Evolutionary conservation across 2,329 filamentous ascomycete species (phyloP), one percentile per base, ranked within the genome.

Genomic region (Aspergillus arachidicola): DNA sequence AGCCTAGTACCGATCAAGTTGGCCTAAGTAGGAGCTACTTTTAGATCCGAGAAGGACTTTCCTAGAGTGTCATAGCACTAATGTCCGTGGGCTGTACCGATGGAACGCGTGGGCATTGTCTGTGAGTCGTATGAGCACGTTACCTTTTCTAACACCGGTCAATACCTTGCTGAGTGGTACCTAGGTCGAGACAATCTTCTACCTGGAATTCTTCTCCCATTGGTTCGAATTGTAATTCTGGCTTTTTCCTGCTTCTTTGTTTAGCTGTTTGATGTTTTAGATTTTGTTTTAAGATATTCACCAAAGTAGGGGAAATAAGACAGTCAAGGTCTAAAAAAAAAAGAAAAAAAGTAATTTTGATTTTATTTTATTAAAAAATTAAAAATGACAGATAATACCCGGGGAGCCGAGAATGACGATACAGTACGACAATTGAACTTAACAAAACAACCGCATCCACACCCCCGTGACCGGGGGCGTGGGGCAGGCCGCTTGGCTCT

Each of bases 381-480:
- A 55, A 16, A 55, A 23, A 55, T 23, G 32, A 36, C 14, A 36
- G 12, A 16, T 46, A 21, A 62, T 63, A 65, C 38, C 54, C 32
- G 55, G 38, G 21, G 21, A 4, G 30, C 53, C 54, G 51, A 55
- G 34, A 28, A 38, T 64, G 60, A 64, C 58, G 14, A 63, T 60
- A 64, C 43, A 14, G 51, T 62, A 62, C 34, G 5, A 51, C 16
- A 32, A 51, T n/a, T n/a, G n/a, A 51, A 30, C 45, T 19, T 19
- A 51, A 51, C 48, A 32, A 32, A 51, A 55, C 51, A 32, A 55
- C 51, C 57, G 36, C 45, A 61, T 41, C 38, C 38, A n/a, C 62
- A 21, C 46, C 61, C 62, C 63, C 62, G 63, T 66, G 62, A 67
- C 65, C 61, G 59, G 45, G 36, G 23, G 19, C 21, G 62, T 64